Percentiles rank a stretch among this genome's conserved stretches.
Conservation (phyloP, 2,329 filamentous ascomycete species). For the Phyllosticta capitalensis region DNA sequence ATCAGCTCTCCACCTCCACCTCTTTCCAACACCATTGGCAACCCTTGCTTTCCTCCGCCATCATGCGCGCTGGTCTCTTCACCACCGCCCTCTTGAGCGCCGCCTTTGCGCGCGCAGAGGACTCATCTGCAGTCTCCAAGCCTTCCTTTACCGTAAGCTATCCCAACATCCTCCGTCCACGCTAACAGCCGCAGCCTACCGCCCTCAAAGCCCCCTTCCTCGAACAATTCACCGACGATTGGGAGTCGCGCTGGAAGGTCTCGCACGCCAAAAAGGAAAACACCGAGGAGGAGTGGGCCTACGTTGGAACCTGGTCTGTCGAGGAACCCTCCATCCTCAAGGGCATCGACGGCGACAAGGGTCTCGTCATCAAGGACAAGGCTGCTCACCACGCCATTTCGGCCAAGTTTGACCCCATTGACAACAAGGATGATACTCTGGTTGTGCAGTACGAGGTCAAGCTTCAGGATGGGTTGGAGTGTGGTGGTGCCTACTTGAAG, state of each 20-base stretch:
- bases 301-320: constrained; percentile 91
- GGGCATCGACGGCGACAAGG: constrained; percentile 91
- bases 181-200: constrained; percentile 59
- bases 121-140: constrained; percentile 45
- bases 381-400: constrained; percentile 99
- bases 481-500: constrained; percentile 98
- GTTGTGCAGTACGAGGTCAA: constrained; percentile 99
- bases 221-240: constrained; percentile 96
- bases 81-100: constrained; percentile 60
- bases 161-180: neutral
- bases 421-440: constrained; percentile 94
- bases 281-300: constrained; percentile 84
- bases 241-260: constrained; percentile 86
- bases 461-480: constrained; percentile 94
- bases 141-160: constrained; percentile 79
- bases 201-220: constrained; percentile 86
- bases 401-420: constrained; percentile 94
- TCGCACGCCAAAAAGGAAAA: constrained; percentile 95
- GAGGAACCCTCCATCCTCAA: constrained; percentile 88
- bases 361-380: constrained; percentile 94
- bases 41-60: constrained; percentile 26
- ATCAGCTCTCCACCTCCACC: constrained; percentile 11
- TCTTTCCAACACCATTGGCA: constrained; percentile 2
- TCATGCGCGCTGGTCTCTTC: constrained; percentile 75
- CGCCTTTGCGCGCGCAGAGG: constrained; percentile 62